These are phyloP conservation scores for Pseudogymnoascus sp. DNA, from an alignment of 2,329 filamentous ascomycete species.

Conservation along the genomic window DNA sequence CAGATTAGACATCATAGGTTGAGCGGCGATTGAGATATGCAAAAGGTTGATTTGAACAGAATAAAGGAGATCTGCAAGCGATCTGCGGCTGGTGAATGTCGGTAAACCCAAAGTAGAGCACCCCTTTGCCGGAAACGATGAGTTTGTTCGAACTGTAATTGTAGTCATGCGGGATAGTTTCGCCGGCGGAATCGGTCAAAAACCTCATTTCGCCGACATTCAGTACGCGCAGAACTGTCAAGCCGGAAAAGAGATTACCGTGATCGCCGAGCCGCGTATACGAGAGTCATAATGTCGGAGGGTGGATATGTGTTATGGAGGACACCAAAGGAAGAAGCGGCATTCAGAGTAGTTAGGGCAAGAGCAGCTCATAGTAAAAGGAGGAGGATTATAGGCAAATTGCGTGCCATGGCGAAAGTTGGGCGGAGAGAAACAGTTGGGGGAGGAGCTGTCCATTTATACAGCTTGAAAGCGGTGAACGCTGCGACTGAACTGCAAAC, in stretches of 20 bases:
- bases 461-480: too few relatives aligned
- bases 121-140: neutral
- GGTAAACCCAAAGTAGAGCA: neutral
- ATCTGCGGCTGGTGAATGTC: neutral
- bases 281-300: neutral
- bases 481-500: too few relatives aligned
- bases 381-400: too few relatives aligned
- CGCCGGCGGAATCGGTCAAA: neutral
- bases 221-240: neutral
- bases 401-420: too few relatives aligned
- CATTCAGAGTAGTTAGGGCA: too few relatives aligned
- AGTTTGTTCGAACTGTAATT: neutral
- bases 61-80: neutral
- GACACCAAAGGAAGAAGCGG: too few relatives aligned
- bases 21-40: neutral
- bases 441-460: too few relatives aligned
- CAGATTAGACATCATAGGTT: neutral
- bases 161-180: neutral
- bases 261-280: neutral
- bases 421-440: too few relatives aligned
- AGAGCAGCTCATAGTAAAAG: too few relatives aligned
- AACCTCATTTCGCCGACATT: neutral
- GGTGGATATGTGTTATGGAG: too few relatives aligned
- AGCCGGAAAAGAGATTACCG: neutral
- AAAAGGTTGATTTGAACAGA: neutral